Conservation (phyloP, 257 asterid genomes). For the Rubia yunnanensis region DNA sequence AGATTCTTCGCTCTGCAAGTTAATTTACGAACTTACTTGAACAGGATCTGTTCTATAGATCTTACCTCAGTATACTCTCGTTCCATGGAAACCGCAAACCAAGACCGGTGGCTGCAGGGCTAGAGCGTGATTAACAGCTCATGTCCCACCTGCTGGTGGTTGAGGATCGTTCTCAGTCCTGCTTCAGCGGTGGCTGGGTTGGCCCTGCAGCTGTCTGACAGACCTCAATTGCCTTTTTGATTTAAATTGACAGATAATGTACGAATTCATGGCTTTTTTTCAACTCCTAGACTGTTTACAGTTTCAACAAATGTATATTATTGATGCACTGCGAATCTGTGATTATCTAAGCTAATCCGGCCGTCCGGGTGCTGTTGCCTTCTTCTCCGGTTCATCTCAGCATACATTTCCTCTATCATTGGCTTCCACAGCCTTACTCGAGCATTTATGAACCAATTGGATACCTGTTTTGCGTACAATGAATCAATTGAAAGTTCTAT, state of each 20-base stretch:
- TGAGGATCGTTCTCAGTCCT: slow-evolving; percentile 1
- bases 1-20: too few species aligned
- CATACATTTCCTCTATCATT: slow-evolving; percentile 89
- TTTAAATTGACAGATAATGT: neutral
- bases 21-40: neutral
- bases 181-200: neutral
- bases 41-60: slow-evolving; percentile 2
- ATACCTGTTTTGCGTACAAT: slow-evolving; percentile 40
- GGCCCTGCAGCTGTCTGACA: neutral
- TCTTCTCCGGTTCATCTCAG: slow-evolving; percentile 66
- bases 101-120: neutral
- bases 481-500: neutral
- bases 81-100: neutral
- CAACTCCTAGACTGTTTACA: neutral
- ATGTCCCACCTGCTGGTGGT: neutral
- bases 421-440: slow-evolving; percentile 94
- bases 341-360: slow-evolving; percentile 17
- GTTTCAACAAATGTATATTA: neutral
- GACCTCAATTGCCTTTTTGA: neutral
- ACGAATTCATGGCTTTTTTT: too few species aligned
- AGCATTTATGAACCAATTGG: slow-evolving; percentile 91
- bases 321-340: slow-evolving; percentile 34
- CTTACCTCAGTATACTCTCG: neutral
- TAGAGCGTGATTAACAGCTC: neutral
- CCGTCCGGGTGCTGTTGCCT: slow-evolving; percentile 27